These are phyloP conservation scores for Asterionellopsis glacialis DNA, from an alignment of 108 stramenopile species.

Conservation along the genomic window DNA sequence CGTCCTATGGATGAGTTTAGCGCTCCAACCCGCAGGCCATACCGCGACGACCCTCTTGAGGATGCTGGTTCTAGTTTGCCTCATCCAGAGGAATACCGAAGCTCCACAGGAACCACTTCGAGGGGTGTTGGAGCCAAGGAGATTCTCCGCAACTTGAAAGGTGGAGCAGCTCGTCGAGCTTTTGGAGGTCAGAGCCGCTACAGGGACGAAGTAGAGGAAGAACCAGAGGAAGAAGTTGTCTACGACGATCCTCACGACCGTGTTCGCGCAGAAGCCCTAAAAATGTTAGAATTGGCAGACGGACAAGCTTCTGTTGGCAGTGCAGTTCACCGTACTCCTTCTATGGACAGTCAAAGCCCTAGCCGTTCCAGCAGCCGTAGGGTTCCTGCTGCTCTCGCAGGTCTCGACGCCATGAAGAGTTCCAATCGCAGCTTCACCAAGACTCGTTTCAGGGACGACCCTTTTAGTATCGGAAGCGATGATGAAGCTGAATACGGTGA, in stretches of 20 bases:
- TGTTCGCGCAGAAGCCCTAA: constrained; percentile 12
- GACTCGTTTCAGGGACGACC: background rate
- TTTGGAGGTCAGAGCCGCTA: too few species aligned
- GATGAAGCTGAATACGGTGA: constrained; percentile 10
- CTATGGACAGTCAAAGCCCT: background rate
- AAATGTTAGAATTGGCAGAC: constrained; percentile 12
- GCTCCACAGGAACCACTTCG: background rate
- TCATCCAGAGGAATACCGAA: constrained; percentile 1
- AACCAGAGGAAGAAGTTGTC: background rate
- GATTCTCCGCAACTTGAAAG: background rate
- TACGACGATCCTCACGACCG: constrained; percentile 5
- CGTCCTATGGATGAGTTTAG: background rate
- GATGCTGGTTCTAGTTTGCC: background rate
- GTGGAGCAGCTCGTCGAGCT: background rate
- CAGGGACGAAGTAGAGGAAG: background rate
- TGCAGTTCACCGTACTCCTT: background rate
- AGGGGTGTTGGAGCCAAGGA: too few species aligned
- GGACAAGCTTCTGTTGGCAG: background rate
- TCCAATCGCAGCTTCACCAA: background rate
- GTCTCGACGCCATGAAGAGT: constrained; percentile 12
- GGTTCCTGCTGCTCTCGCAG: constrained; percentile 33
- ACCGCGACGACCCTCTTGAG: background rate
- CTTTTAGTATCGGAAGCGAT: background rate
- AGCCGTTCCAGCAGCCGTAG: constrained; percentile 9
- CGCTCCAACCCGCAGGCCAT: background rate